Base-by-base conservation (phyloP, 2,329 filamentous ascomycete species). In the Stylonectria norvegica region DNA sequence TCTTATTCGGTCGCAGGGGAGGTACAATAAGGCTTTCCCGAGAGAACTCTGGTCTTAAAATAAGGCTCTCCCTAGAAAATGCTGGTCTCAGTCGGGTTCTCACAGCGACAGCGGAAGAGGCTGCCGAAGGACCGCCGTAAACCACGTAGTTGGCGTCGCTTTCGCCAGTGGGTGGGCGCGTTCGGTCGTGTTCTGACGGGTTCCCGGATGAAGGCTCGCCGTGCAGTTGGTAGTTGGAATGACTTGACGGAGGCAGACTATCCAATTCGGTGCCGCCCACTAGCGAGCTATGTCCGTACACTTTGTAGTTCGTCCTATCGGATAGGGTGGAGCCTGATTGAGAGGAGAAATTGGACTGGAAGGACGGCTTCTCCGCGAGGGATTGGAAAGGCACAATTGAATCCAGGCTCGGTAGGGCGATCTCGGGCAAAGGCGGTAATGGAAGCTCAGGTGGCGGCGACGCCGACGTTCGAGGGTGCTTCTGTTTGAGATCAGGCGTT, bases 51-150 rank as follows among this genome's bases (percentile, higher is more conserved):
- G 64, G 62, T n/a, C n/a, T n/a, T 11, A 83, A 75, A 10, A 77
- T 54, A 20, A 83, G 64, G 47, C 78, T 83, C 53, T 83, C 79
- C 47, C 78, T 76, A 0, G 80, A 83, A 55, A 76, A 82, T 40
- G 71, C 69, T 15, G 64, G 62, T 5, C 65, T 66, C 2, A 61
- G 45, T 7, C 49, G 48, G 20, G 55, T 48, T 19, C 35, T 52
- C 39, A 63, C 53, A 25, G 67, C 64, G 16, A 61, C 64, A 31
- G 67, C 34, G n/a, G 55, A 59, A 18, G 69, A 67, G 20, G 70
- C 66, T 8, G 68, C 62, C 22, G 69, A 67, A 15, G 61, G 56
- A 16, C 68, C 66, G 36, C 68, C 44, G 59, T 78, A 68, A 14
- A 81, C 53, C 12, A 79, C 61, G 60, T 77, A 81, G 50, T 82